Base-by-base conservation (phyloP, 768 basidiomycete species). In the Sarcodon sp. region DNA sequence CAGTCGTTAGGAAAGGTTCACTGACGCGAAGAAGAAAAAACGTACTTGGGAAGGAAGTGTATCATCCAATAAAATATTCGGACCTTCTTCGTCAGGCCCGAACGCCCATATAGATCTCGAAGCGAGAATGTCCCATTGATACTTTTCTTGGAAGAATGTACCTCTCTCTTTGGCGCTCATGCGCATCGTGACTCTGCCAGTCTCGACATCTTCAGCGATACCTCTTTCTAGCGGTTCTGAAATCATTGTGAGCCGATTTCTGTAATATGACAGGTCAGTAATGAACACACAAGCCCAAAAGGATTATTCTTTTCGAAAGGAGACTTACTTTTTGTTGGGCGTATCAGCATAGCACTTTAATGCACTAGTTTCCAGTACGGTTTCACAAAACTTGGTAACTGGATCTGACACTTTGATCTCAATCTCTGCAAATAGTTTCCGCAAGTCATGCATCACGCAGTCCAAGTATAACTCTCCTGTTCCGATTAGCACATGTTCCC, bases 401-500 rank as follows among this genome's bases (percentile, higher is more conserved):
- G 96, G 96, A 69, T 99, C 96, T 18, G 94, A 98, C 11, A 98
- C 92, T 71, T 99, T 99, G 73, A 99, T 97, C 72, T 99, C 96
- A 56, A 98, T 96, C 70, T 99, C 96, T 32, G 92, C 82, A 68
- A 94, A 99, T 51, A 98, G 60, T 51, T 75, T 78, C 52, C 96
- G 74, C 45, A 99, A 67, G 65, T 99, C 96, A 59, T 99, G 94
- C 82, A 99, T 82, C 41, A 94, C 87, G 53, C 86, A 94, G 61
- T 99, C 96, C 57, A 99, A 71, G 66, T 94, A 98, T 45, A 99
- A 69, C 61, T 99, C 96, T 45, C 96, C 96, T 1, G 96, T 97
- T 46, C 96, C 96, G 53, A 98, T 80, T 51, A 99, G 67, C 50
- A 99, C 88, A 62, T 99, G 96, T 62, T 99, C 96, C 15, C 96